A percentile compares a stretch with the other conserved stretches of the same genome.
phyloP scores from a whole-genome alignment of 495 filamentous ascomycete species.

The Rusavskia elegans region DNA sequence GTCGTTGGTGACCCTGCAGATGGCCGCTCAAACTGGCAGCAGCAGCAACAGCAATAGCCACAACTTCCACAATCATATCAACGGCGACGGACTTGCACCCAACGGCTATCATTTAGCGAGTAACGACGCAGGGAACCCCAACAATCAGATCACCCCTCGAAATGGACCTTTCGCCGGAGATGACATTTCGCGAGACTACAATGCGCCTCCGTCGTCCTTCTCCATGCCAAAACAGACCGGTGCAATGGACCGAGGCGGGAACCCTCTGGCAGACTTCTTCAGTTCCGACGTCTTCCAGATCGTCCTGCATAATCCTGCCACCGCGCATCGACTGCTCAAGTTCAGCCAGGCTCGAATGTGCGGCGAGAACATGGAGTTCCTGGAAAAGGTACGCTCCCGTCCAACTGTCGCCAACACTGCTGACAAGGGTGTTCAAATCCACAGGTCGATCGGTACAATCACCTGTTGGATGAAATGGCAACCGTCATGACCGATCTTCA shows the following conservation, averaged over 20 bases:
- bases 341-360: slow-evolving; percentile 27
- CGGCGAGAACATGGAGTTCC: slow-evolving; percentile 31
- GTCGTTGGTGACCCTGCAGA: slow-evolving; percentile 6
- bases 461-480: slow-evolving; percentile 22
- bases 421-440: neutral
- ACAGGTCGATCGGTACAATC: slow-evolving; percentile 21
- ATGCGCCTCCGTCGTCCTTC: slow-evolving; percentile 10
- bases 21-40: slow-evolving; percentile 3
- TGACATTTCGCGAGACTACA: slow-evolving; percentile 12
- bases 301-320: slow-evolving; percentile 28
- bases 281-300: slow-evolving; percentile 29
- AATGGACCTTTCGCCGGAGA: slow-evolving; percentile 2
- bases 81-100: neutral
- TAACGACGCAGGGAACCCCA: neutral
- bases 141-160: neutral
- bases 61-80: neutral
- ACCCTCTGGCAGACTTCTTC: slow-evolving; percentile 24
- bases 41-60: neutral
- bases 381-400: slow-evolving; percentile 23
- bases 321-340: slow-evolving; percentile 23
- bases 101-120: neutral
- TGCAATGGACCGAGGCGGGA: slow-evolving; percentile 1
- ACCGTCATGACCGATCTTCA: slow-evolving; percentile 30
- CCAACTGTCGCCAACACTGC: neutral
- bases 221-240: slow-evolving; percentile 10